Base-by-base conservation (phyloP, 768 basidiomycete genomes). In the Tylopilus plumbeoviolaceoides region DNA sequence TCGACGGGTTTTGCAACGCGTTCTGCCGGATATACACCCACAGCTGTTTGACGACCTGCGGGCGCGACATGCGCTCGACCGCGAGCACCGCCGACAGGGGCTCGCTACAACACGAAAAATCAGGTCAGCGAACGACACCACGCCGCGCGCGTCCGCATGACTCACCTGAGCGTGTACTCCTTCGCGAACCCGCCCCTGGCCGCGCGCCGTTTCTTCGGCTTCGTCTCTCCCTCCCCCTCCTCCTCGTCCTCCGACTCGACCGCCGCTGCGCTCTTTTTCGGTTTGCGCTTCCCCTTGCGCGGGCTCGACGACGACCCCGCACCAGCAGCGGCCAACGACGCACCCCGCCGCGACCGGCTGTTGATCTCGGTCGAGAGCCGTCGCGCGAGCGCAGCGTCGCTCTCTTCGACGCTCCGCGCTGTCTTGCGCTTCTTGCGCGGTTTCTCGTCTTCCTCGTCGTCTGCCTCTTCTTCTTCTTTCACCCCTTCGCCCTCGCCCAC, bases 11-110 rank as follows among this genome's bases (percentile, higher is more conserved):
- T 72, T 98, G 93, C 42, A 95, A 75, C 27, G 83, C 76, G 52
- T 91, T 79, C 14, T 65, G 76, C 66, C 90, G 94, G 68, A 97
- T 94, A 68, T 95, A 86, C 12, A 79, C 82, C 94, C 94, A 97
- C 11, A 97, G 72, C 51, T 82, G 82, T 68, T 95, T 95, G 44
- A 97, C 94, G 39, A 90, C 87, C 65, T 94, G 91, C 5, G 91
- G 91, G 25, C 94, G 83, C 39, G 92, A 90, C 44, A 94, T 70
- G 61, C 78, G 81, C 21, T 84, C 80, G 36, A 77, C 74, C 20
- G 81, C 75, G n/a, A 91, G 68, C 23, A 97, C 72, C 12, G 78
- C 78, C 1, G 89, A 81, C 23, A 97, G 72, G 17, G 90, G 84
- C 58, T 78, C 84, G 60, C 93, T 95, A 30, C 30, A 42, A 23